Percentiles rank a stretch among this genome's conserved stretches.
Evolutionary conservation across 768 basidiomycete genomes (phyloP).

Genomic region (Mycena venus): DNA sequence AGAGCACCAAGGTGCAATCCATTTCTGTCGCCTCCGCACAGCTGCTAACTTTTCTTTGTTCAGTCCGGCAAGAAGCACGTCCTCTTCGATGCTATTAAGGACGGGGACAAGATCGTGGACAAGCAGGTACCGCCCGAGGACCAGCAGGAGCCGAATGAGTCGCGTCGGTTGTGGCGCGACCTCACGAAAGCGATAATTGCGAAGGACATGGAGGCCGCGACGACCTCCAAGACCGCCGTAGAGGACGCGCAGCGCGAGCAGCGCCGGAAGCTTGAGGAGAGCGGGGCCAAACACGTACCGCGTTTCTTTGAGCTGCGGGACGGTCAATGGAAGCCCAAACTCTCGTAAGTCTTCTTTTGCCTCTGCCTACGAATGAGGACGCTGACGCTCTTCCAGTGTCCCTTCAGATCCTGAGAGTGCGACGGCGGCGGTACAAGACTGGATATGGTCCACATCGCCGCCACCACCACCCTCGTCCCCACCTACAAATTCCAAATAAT

Average conservation of each 20-base stretch:
- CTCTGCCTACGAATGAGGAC: conserved; percentile 17
- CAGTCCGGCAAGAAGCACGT: conserved; percentile 80
- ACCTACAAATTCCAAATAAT: conserved; percentile 21
- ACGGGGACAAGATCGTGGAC: conserved; percentile 79
- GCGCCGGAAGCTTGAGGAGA: conserved; percentile 80
- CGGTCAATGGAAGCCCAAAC: conserved; percentile 87
- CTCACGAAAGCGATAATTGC: conserved; percentile 87
- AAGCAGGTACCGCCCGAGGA: conserved; percentile 90
- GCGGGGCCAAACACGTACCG: conserved; percentile 75
- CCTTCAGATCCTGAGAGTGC: conserved; percentile 80
- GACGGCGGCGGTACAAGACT: conserved; percentile 74
- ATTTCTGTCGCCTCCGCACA: neutral
- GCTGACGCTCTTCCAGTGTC: conserved; percentile 58
- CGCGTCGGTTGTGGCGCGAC: conserved; percentile 87
- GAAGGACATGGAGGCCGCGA: conserved; percentile 96
- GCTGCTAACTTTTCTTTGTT: neutral
- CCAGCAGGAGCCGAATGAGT: conserved; percentile 93
- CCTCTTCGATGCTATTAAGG: conserved; percentile 86
- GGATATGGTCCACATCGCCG: conserved; percentile 74
- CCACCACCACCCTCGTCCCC: conserved; percentile 37
- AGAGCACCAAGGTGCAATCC: conserved; percentile 69
- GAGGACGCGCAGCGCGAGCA: conserved; percentile 93
- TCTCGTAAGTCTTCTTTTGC: conserved; percentile 65
- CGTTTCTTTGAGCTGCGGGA: conserved; percentile 84
- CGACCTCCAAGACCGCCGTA: conserved; percentile 88